Evolutionary conservation across 768 basidiomycete species (phyloP).

Genomic region (Collybiopsis luxurians): DNA sequence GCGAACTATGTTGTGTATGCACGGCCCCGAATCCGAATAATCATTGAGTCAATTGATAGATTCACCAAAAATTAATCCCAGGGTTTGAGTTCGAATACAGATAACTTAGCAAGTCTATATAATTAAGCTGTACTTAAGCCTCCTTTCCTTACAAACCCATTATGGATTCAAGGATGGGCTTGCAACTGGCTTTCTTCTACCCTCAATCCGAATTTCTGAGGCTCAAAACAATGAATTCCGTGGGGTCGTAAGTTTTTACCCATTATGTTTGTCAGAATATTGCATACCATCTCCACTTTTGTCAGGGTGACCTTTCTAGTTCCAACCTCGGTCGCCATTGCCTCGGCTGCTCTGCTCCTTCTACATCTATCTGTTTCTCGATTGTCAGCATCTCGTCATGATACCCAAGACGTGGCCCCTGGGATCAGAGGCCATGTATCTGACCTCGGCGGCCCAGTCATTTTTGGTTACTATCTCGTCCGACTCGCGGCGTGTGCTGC

Average conservation of each 20-base stretch:
- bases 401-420: background rate
- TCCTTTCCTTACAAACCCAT: no score
- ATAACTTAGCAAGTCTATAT: no score
- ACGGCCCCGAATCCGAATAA: no score
- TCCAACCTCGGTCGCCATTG: background rate
- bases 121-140: no score
- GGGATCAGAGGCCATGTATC: background rate
- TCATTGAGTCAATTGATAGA: no score
- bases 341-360: slow-evolving; percentile 1
- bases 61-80: no score
- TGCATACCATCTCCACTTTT: background rate
- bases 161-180: background rate
- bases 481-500: slow-evolving; percentile 41
- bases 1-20: no score
- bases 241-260: background rate
- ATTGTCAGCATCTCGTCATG: no score
- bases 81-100: no score
- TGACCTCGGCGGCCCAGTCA: slow-evolving; percentile 1
- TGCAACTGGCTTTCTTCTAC: background rate
- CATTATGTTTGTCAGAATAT: background rate
- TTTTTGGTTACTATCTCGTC: background rate
- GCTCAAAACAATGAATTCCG: background rate
- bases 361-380: background rate
- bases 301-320: background rate
- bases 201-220: background rate